These are phyloP conservation scores for Phyllosticta citrichinensis DNA, from an alignment of 2,329 filamentous ascomycete genomes.

Conservation along the genomic window DNA sequence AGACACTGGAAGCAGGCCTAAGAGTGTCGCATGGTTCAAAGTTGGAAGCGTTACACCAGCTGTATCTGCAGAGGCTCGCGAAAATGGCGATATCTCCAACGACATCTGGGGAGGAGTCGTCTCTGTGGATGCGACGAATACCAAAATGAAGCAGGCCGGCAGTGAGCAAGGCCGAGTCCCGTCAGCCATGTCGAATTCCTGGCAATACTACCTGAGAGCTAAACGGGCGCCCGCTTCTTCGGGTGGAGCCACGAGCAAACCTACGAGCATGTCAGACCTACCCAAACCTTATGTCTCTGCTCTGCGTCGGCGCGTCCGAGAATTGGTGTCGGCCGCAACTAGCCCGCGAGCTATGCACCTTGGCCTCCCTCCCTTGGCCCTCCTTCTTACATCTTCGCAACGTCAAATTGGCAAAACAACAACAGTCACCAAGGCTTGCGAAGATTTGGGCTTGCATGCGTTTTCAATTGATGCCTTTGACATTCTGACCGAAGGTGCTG, in stretches of 20 bases:
- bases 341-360: conserved; percentile 79
- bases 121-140: conserved; percentile 74
- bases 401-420: conserved; percentile 88
- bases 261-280: conserved; percentile 36
- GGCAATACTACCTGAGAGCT: conserved; percentile 82
- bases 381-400: conserved; percentile 84
- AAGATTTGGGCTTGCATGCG: conserved; percentile 81
- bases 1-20: conserved; percentile 16
- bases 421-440: conserved; percentile 64
- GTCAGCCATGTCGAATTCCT: conserved; percentile 62
- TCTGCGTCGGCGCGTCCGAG: conserved; percentile 56
- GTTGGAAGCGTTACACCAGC: conserved; percentile 60
- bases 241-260: conserved; percentile 47
- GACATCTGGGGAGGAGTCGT: conserved; percentile 79
- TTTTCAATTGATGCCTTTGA: conserved; percentile 89
- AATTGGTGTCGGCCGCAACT: conserved; percentile 79
- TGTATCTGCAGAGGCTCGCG: conserved; percentile 40
- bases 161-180: conserved; percentile 76
- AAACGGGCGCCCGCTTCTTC: conserved; percentile 52
- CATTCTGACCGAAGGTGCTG: conserved; percentile 82
- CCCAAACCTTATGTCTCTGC: conserved; percentile 35
- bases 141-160: conserved; percentile 85
- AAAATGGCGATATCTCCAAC: conserved; percentile 51
- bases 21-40: conserved; percentile 77
- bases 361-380: conserved; percentile 76